Evolutionary conservation across 495 filamentous ascomycete genomes (phyloP).

Genomic region (Aspergillus ellipticus): DNA sequence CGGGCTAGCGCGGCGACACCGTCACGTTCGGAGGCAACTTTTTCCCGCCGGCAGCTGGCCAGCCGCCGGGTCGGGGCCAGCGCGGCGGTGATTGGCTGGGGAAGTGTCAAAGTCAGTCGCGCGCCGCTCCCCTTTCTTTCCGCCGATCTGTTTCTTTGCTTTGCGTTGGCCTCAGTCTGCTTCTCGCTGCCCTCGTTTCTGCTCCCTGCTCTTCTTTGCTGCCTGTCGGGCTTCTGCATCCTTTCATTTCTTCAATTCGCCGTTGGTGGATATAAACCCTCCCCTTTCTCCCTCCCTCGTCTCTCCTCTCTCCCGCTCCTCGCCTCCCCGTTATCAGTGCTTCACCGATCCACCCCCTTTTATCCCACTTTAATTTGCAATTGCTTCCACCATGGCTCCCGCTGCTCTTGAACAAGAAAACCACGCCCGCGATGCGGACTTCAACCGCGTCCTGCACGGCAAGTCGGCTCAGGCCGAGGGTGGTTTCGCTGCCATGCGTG

Average conservation of each 20-base stretch:
- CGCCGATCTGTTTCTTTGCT: not conserved
- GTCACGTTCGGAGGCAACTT: not conserved
- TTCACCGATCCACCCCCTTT: slow-evolving; percentile 18
- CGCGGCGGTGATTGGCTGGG: slow-evolving; percentile 16
- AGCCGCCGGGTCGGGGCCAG: slow-evolving; percentile 9
- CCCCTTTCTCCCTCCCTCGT: slow-evolving; percentile 2
- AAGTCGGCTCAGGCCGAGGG: slow-evolving; percentile 67
- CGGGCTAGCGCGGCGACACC: not conserved
- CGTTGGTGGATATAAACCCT: slow-evolving; percentile 4
- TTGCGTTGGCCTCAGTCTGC: not conserved
- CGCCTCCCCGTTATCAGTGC: not conserved
- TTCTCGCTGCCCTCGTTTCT: not conserved
- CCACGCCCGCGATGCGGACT: slow-evolving; percentile 83
- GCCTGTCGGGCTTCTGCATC: not conserved
- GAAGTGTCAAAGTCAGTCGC: slow-evolving; percentile 21
- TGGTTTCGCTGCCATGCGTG: slow-evolving; percentile 78
- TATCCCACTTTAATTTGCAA: slow-evolving; percentile 12
- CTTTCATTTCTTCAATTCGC: slow-evolving; percentile 5
- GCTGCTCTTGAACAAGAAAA: slow-evolving; percentile 80
- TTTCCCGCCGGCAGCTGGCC: slow-evolving; percentile 12
- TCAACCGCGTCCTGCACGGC: slow-evolving; percentile 90
- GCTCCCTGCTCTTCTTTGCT: slow-evolving; percentile 1
- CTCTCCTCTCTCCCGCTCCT: slow-evolving; percentile 8
- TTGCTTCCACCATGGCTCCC: slow-evolving; percentile 59
- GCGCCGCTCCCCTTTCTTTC: slow-evolving; percentile 18